Conservation (phyloP, 371 early-diverging fungal genomes). For the Chytridium lagenaria region DNA sequence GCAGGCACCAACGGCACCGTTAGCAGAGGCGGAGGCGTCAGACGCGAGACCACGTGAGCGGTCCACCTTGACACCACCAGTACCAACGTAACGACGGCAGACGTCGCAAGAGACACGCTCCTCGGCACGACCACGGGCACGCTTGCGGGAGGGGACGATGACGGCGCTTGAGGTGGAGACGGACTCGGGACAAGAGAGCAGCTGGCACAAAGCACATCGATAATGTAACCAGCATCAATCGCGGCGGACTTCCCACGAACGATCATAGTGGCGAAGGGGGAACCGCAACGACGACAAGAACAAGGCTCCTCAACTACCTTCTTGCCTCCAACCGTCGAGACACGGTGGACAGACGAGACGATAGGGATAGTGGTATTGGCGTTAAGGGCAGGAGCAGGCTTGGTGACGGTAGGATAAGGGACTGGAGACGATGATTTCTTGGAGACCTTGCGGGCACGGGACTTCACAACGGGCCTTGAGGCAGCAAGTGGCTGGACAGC, state of each 20-base stretch:
- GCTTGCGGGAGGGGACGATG: slow-evolving; percentile 38
- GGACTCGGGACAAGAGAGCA: background rate
- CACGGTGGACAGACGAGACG: slow-evolving; percentile 31
- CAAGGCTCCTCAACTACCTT: slow-evolving; percentile 29
- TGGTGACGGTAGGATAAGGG: background rate
- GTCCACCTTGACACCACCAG: slow-evolving; percentile 35
- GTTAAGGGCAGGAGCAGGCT: slow-evolving; percentile 2
- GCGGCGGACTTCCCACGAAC: slow-evolving; percentile 29
- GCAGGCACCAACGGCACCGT: too few species aligned
- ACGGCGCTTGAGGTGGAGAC: background rate
- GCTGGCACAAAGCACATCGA: slow-evolving; percentile 24
- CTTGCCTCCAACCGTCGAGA: slow-evolving; percentile 15
- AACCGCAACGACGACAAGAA: slow-evolving; percentile 23
- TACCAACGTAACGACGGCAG: slow-evolving; percentile 31
- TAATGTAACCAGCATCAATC: slow-evolving; percentile 16
- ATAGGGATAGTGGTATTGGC: slow-evolving; percentile 3
- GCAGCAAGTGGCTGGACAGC: background rate
- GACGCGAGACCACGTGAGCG: background rate
- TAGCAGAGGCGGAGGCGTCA: too few species aligned
- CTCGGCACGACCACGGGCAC: slow-evolving; percentile 34
- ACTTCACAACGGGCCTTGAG: background rate
- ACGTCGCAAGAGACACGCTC: slow-evolving; percentile 33
- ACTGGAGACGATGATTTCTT: background rate
- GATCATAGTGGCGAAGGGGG: slow-evolving; percentile 33
- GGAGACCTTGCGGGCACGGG: slow-evolving; percentile 3